phyloP scores from a whole-genome alignment of 2,329 filamentous ascomycete genomes.

The Curvularia spicifera region DNA sequence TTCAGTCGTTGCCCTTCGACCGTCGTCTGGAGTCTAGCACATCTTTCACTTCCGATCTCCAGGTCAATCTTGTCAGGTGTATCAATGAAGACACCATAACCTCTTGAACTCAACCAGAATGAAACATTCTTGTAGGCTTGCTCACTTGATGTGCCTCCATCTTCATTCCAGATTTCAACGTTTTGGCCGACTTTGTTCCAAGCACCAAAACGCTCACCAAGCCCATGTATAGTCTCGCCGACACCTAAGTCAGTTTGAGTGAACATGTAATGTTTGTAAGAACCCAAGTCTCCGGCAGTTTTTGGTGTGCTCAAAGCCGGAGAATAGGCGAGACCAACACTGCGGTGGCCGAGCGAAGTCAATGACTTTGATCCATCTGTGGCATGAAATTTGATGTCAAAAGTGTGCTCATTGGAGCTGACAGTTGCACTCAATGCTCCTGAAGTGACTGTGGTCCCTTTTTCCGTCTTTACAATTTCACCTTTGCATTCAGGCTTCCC shows the following conservation, averaged over 20 bases:
- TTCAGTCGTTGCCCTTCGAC: constrained; percentile 73
- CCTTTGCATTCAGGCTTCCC: constrained; percentile 53
- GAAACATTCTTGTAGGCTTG: constrained; percentile 76
- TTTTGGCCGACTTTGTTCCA: constrained; percentile 78
- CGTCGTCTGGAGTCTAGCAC: constrained; percentile 71
- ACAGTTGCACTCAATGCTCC: constrained; percentile 62
- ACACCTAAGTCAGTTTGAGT: constrained; percentile 56
- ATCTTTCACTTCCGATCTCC: constrained; percentile 77
- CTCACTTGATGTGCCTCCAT: constrained; percentile 69
- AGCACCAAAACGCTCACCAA: constrained; percentile 77
- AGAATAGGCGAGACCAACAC: constrained; percentile 64
- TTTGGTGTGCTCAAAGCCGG: constrained; percentile 61
- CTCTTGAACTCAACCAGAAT: constrained; percentile 73
- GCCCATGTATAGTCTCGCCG: constrained; percentile 72
- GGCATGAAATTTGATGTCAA: constrained; percentile 64
- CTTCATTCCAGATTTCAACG: constrained; percentile 68
- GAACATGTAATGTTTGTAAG: constrained; percentile 53
- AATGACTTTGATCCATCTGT: constrained; percentile 58
- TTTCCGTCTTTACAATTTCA: constrained; percentile 50
- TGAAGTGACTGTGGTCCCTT: constrained; percentile 59
- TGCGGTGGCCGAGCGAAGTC: constrained; percentile 62
- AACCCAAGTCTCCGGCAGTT: constrained; percentile 60
- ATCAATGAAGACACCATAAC: constrained; percentile 79
- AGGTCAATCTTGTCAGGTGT: constrained; percentile 72
- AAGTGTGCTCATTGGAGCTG: constrained; percentile 56